Evolutionary conservation across 352 stramenopile species (phyloP), one percentile per base, ranked within the genome.

Genomic region (Phytophthora melonis): DNA sequence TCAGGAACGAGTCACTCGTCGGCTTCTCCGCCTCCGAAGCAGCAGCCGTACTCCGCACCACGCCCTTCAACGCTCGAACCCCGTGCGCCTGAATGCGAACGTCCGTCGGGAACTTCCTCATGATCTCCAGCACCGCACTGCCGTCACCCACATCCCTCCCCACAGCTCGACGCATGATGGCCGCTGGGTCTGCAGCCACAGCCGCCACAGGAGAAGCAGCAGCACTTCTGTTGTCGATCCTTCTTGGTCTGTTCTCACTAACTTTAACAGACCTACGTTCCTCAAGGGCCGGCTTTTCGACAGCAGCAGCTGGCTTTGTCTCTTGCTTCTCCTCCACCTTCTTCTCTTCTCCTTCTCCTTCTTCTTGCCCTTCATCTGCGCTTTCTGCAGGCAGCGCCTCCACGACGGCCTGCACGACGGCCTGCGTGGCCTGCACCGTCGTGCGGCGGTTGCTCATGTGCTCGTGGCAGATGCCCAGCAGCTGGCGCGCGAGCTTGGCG

Each of bases 101-200:
- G 21, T 92, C 83, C 3, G 55, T 43, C 30, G 79, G 58, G 49
- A 79, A 92, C 53, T 83, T 87, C 18, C 68, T 71, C 81, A 92
- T 88, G 49, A 71, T 84, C 21, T 78, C 68, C 18, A 89, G 19
- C 10, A 92, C 68, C 0, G 80, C 71, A 5, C 64, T 77, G 0
- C 83, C 79, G 43, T 91, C 75, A 1, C 83, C 81, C 0, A 75
- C 56, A 43, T 92, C 85, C 8, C 81, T 74, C 9, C 74, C 72
- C 14, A 91, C 53, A 3, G 83, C 85, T 41, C 85, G 80, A 18
- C 83, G 78, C 76, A 92, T 87, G 58, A 87, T 81, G 1, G 75
- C 78, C 0, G 79, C 77, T 5, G 81, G 70, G 64, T 89, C 79
- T 0, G 78, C 62, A 3, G 74, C 75, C 3, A 63, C 30, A n/a